Evolutionary conservation across 2,329 filamentous ascomycete species (phyloP), one percentile per base, ranked within the genome.

Genomic region (Beauveria medogensis): DNA sequence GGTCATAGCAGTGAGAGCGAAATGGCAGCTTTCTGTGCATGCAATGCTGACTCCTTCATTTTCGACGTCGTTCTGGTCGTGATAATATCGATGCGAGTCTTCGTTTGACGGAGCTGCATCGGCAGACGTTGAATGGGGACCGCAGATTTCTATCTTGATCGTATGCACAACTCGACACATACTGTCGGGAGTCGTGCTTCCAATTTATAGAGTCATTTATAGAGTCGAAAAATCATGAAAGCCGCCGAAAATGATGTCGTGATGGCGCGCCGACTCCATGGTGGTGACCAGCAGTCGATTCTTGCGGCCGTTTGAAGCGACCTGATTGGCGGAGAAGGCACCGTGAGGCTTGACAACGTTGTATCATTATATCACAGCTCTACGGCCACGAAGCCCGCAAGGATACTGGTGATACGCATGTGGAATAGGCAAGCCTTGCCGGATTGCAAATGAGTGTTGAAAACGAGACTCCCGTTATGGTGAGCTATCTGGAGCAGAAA

Each of bases 181-280:
- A n/a, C 10, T 52, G 26, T 43, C 16, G 3, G 7, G 14, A 43
- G 24, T 44, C 34, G 22, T 26, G 47, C n/a, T 52, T 40, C 47
- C 56, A 59, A n/a, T 40, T 46, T 14, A 24, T 22, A 22, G 22
- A 22, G 22, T 1, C 14, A n/a, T n/a, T n/a, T n/a, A n/a, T n/a
- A n/a, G 37, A 22, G 24, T 52, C n/a, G 34, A 18, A 12, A 10
- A 9, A 14, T 51, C 26, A 24, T 46, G 47, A 7, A 59, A 52
- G 16, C 46, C 26, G 24, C n/a, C 16, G 20, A 16, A 44, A 22
- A 22, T 34, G 34, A 14, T 30, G 44, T n/a, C 12, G n/a, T 51
- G 47, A 34, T 59, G 37, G n/a, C 56, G 56, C 2, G n/a, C 37
- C 14, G 47, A 26, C 47, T 59, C 55, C 47, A 59, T 59, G 47